Evolutionary conservation across 306 rosid species (phyloP).

Genomic region (Astragalus membranaceus): DNA sequence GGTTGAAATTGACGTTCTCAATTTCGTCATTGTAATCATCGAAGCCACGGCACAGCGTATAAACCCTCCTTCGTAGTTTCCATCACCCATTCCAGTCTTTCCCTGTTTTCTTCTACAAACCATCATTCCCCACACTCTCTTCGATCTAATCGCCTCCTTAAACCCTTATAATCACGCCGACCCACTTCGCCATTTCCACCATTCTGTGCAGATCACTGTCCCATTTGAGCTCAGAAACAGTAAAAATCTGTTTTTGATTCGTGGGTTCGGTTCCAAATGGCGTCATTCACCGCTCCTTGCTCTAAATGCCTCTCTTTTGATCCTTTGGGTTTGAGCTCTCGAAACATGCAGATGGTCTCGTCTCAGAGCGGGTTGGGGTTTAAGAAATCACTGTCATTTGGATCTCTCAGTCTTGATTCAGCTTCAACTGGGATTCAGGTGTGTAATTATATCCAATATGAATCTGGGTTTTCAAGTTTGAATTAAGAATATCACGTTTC

Average conservation of each 20-base stretch:
- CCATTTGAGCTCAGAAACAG: not conserved
- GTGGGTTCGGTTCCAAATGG: slow-evolving; percentile 39
- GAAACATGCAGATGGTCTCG: slow-evolving; percentile 12
- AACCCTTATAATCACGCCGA: not conserved
- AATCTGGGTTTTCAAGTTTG: slow-evolving; percentile 26
- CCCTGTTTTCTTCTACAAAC: not conserved
- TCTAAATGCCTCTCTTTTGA: slow-evolving; percentile 35
- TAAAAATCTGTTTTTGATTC: slow-evolving; percentile 11
- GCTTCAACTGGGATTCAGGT: slow-evolving; percentile 24
- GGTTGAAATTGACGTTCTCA: slow-evolving; percentile 8
- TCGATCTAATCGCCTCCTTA: slow-evolving; percentile 21
- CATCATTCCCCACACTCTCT: not conserved
- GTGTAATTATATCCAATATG: not conserved
- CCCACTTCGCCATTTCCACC: slow-evolving; percentile 13
- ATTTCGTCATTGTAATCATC: slow-evolving; percentile 27
- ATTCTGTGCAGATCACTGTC: slow-evolving; percentile 3
- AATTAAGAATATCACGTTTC: slow-evolving; percentile 3
- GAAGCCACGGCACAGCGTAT: slow-evolving; percentile 1
- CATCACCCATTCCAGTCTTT: not conserved
- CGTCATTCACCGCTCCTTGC: slow-evolving; percentile 57
- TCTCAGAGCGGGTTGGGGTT: slow-evolving; percentile 23
- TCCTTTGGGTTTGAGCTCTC: slow-evolving; percentile 26
- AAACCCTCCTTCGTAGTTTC: slow-evolving; percentile 11
- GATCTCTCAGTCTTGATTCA: slow-evolving; percentile 30
- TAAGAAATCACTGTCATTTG: slow-evolving; percentile 29